These are phyloP conservation scores for Mycena latifolia DNA, from an alignment of 768 basidiomycete genomes.

Conservation along the genomic window DNA sequence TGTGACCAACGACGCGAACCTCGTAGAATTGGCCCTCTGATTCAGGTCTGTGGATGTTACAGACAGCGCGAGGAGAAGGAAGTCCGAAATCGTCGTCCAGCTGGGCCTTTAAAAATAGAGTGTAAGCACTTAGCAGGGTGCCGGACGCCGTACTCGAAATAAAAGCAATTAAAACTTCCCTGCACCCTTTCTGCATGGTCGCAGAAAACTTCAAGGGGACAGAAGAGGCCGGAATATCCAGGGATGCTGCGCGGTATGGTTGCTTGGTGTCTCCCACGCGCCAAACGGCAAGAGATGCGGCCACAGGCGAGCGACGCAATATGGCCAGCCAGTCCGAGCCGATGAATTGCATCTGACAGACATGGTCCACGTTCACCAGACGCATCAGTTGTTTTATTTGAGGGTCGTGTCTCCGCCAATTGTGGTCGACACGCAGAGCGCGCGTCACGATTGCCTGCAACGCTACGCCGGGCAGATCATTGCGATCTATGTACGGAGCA, in stretches of 20 bases:
- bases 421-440: slow-evolving; percentile 62
- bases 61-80: slow-evolving; percentile 23
- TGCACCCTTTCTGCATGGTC: slow-evolving; percentile 42
- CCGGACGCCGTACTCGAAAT: slow-evolving; percentile 34
- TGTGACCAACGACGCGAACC: slow-evolving; percentile 35
- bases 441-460: slow-evolving; percentile 56
- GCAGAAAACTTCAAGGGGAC: slow-evolving; percentile 50
- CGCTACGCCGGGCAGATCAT: slow-evolving; percentile 51
- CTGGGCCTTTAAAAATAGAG: slow-evolving; percentile 33
- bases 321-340: slow-evolving; percentile 64
- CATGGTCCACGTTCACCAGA: slow-evolving; percentile 53
- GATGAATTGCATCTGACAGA: slow-evolving; percentile 60
- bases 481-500: slow-evolving; percentile 46
- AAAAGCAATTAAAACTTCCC: slow-evolving; percentile 39
- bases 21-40: slow-evolving; percentile 41
- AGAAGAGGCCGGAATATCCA: slow-evolving; percentile 38
- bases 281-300: slow-evolving; percentile 59
- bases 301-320: slow-evolving; percentile 46
- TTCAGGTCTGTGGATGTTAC: slow-evolving; percentile 31
- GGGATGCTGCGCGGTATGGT: slow-evolving; percentile 42
- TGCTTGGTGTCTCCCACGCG: slow-evolving; percentile 47
- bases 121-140: slow-evolving; percentile 36
- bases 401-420: slow-evolving; percentile 57
- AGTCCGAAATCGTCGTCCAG: slow-evolving; percentile 24
- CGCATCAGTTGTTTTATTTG: slow-evolving; percentile 50